Evolutionary conservation across 257 asterid genomes (phyloP), one percentile per base, ranked within the genome.

Genomic region (Linderniella brevidens): DNA sequence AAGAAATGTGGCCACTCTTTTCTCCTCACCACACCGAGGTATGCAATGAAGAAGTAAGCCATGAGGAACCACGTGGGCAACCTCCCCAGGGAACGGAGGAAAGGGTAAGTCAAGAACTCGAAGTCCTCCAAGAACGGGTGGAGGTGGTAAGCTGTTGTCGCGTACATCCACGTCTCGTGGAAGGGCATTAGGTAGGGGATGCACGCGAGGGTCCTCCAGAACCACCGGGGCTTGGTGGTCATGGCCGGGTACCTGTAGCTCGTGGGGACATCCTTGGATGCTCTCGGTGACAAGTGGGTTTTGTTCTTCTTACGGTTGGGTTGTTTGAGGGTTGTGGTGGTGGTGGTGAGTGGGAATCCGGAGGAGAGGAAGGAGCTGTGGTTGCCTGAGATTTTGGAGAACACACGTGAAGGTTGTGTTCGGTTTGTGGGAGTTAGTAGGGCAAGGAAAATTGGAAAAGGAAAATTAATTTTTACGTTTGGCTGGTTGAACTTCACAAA

Each of bases 1-100:
- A 88, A 80, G 69, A 76, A 88, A 64, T 88, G 94, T 4, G 94
- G 98, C 94, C 95, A 88, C 55, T 84, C 94, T 50, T 88, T 88
- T 49, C 85, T 64, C 70, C 95, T 88, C 46, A 88, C 95, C 0
- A 88, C 46, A 44, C 93, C 95, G 18, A 84, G 84, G 63, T 84
- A 88, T 14, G 92, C 90, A 45, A 78, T 65, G 35, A 80, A 76
- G 72, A 84, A 76, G 48, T 88, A 88, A 4, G 94, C 95, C 80
- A 84, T 78, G 12, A 84, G 67, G 61, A 73, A 88, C 98, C 95
- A 84, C 48, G 80, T 59, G 0, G 98, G 98, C 15, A 88, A 40
- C 49, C 75, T 80, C 55, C 80, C 86, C 32, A 84, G 14, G 0
- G 87, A 59, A 48, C 71, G 61, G 55, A 84, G 41, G 61, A 88